These are phyloP conservation scores for Neckera pumila DNA, from an alignment of 225 moss, liverwort and hornwort genomes.

Conservation along the genomic window DNA sequence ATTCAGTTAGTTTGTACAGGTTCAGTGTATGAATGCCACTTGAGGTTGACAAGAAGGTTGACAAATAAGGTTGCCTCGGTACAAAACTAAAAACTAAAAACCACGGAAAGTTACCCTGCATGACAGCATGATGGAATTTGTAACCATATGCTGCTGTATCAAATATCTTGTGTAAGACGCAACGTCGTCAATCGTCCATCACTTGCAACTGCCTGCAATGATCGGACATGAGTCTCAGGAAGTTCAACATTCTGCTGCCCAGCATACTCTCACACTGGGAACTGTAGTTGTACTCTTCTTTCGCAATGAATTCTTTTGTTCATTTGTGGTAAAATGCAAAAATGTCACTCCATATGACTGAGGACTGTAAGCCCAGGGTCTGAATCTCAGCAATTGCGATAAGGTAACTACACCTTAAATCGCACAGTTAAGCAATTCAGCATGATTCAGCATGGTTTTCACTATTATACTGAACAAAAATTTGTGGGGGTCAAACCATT, in stretches of 20 bases:
- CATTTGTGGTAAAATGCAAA: not conserved
- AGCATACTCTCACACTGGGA: not conserved
- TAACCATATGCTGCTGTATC: not conserved
- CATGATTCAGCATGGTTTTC: no score
- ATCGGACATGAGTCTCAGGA: not conserved
- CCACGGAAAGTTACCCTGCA: not conserved
- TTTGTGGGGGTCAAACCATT: no score
- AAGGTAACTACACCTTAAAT: no score
- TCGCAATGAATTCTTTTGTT: not conserved
- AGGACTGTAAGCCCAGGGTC: not conserved
- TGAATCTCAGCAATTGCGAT: not conserved
- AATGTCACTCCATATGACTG: not conserved
- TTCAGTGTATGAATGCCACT: not conserved
- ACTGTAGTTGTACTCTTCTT: not conserved
- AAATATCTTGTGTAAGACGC: not conserved
- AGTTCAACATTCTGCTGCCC: not conserved
- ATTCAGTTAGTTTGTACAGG: not conserved
- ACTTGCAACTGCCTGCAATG: not conserved
- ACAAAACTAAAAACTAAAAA: not conserved
- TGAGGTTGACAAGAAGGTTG: not conserved
- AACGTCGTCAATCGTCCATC: not conserved
- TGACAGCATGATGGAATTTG: not conserved
- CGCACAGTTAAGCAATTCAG: no score
- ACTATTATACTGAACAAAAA: no score
- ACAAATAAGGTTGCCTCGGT: not conserved